Evolutionary conservation across 164 flowering plant genomes (phyloP).

Genomic region (Macadamia integrifolia): DNA sequence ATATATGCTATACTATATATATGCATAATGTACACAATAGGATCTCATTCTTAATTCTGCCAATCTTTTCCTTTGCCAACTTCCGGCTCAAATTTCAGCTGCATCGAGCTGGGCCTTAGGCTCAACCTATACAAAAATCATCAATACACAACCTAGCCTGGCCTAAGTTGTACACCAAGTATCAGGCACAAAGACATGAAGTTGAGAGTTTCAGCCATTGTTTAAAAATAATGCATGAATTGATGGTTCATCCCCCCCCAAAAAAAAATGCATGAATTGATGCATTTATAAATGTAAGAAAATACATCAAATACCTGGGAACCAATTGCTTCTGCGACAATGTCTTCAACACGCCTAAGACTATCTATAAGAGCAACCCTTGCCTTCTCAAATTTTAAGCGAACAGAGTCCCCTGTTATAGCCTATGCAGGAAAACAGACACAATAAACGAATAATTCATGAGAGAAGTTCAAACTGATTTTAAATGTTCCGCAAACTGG

Average conservation of each 20-base stretch:
- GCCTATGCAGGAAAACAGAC: constrained; percentile 42
- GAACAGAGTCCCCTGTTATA: constrained; percentile 88
- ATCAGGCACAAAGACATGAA: too few relatives aligned
- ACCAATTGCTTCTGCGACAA: constrained; percentile 78
- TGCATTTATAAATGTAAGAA: background rate
- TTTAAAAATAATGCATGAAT: too few relatives aligned
- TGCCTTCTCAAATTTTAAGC: constrained; percentile 82
- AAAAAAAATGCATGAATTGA: background rate
- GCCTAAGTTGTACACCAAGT: too few relatives aligned
- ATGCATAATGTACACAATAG: too few relatives aligned
- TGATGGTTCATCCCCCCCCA: background rate
- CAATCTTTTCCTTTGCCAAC: too few relatives aligned
- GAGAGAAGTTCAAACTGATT: background rate
- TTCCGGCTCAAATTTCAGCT: too few relatives aligned
- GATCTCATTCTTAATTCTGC: too few relatives aligned
- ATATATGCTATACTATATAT: too few relatives aligned
- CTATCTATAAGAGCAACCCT: constrained; percentile 65
- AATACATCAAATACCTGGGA: constrained; percentile 52
- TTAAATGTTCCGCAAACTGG: background rate
- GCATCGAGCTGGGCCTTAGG: too few relatives aligned
- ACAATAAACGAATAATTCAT: background rate
- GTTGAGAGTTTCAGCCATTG: too few relatives aligned
- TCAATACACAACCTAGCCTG: too few relatives aligned
- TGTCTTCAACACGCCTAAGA: constrained; percentile 82
- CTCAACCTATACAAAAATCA: too few relatives aligned